A percentile compares a stretch with the other conserved stretches of the same genome.
phyloP scores from a whole-genome alignment of 2,329 filamentous ascomycete genomes.

The Alternaria tenuissima region DNA sequence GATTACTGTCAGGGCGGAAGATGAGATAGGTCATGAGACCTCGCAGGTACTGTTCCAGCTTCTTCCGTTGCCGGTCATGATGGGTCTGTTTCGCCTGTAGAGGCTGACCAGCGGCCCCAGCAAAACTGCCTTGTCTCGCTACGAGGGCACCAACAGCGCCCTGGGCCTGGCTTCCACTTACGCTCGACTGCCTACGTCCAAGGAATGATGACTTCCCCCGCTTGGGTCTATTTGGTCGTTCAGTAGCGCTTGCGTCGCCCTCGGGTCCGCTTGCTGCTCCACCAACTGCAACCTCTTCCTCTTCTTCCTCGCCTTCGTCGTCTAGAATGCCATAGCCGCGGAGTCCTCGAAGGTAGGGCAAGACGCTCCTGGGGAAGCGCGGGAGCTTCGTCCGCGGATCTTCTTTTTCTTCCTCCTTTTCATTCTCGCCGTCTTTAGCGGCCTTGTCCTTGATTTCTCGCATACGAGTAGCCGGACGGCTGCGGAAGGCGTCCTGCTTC shows the following conservation, averaged over 20 bases:
- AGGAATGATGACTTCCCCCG: conserved; percentile 66
- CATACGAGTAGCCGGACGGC: conserved; percentile 57
- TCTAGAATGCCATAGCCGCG: conserved; percentile 67
- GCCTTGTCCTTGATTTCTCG: conserved; percentile 28
- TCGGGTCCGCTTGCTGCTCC: conserved; percentile 65
- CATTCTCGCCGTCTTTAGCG: conserved; percentile 29
- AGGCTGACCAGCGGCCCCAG: conserved; percentile 46
- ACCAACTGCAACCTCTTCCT: conserved; percentile 62
- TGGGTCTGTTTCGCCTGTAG: conserved; percentile 65
- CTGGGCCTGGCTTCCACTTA: conserved; percentile 42
- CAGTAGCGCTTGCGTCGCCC: conserved; percentile 73
- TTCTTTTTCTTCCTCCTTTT: conserved; percentile 61
- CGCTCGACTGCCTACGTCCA: conserved; percentile 67
- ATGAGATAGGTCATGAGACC: conserved; percentile 97
- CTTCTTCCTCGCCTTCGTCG: conserved; percentile 81
- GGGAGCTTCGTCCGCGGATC: conserved; percentile 79
- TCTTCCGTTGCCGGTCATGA: conserved; percentile 80
- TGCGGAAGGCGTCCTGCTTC: conserved; percentile 81
- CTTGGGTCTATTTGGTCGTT: conserved; percentile 63
- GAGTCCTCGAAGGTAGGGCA: conserved; percentile 86
- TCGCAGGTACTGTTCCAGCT: conserved; percentile 88
- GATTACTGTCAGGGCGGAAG: conserved; percentile 93
- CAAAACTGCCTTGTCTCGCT: conserved; percentile 52
- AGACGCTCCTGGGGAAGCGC: conserved; percentile 86
- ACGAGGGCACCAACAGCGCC: conserved; percentile 33